Evolutionary conservation across 306 rosid species (phyloP).

Genomic region (Abrus pulchellus): DNA sequence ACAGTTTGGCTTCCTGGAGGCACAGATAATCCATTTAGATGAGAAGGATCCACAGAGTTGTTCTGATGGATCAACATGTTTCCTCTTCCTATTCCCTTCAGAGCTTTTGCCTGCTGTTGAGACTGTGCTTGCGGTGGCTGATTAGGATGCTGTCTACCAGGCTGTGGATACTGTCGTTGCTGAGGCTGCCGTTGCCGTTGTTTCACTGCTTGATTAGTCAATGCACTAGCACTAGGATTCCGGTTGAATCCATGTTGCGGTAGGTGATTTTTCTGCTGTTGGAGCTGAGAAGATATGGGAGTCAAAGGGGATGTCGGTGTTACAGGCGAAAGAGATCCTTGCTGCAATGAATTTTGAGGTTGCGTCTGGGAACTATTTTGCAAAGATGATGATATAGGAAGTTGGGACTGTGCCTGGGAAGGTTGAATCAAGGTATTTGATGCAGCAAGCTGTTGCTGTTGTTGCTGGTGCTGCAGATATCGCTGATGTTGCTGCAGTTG

Average conservation of each 20-base stretch:
- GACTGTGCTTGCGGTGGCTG: conserved; percentile 78
- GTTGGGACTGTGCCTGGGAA: conserved; percentile 75
- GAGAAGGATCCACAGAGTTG: conserved; percentile 74
- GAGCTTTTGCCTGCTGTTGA: conserved; percentile 80
- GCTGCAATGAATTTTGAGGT: conserved; percentile 75
- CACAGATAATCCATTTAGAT: conserved; percentile 76
- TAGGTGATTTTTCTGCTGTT: conserved; percentile 87
- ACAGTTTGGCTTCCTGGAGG: conserved; percentile 81
- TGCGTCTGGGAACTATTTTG: conserved; percentile 80
- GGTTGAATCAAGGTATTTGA: conserved; percentile 74
- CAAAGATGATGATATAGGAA: conserved; percentile 69
- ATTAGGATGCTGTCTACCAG: conserved; percentile 93
- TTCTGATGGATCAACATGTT: conserved; percentile 72
- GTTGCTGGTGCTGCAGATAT: conserved; percentile 68
- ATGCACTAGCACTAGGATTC: conserved; percentile 72
- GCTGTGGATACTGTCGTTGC: conserved; percentile 79
- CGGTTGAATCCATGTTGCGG: conserved; percentile 82
- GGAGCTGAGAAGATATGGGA: conserved; percentile 80
- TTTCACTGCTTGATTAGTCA: conserved; percentile 76
- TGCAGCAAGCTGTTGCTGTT: conserved; percentile 75
- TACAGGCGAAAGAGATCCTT: conserved; percentile 66
- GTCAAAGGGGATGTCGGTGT: conserved; percentile 79
- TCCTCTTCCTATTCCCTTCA: conserved; percentile 90
- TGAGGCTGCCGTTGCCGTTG: conserved; percentile 81
- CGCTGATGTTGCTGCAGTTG: conserved; percentile 81